Percentiles rank a stretch among this genome's conserved stretches.
phyloP scores from a whole-genome alignment of 805 yeast species.

The Candida sithepensis region DNA sequence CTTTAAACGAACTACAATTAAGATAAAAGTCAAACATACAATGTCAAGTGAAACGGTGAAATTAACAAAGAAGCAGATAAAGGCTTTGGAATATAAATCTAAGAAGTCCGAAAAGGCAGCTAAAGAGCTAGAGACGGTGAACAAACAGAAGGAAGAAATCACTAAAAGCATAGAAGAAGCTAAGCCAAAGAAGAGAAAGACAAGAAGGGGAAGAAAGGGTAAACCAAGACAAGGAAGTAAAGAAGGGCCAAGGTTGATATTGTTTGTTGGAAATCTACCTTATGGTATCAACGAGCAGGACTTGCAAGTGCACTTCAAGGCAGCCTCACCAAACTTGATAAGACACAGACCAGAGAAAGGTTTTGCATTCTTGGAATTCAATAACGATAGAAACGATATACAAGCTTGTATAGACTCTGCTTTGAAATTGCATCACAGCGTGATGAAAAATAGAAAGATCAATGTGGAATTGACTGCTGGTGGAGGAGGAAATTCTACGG shows the following conservation, averaged over 20 bases:
- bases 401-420: conserved; percentile 82
- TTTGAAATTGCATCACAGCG: conserved; percentile 75
- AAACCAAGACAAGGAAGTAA: conserved; percentile 37
- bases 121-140: conserved; percentile 31
- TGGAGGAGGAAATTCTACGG: conserved; percentile 89
- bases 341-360: conserved; percentile 84
- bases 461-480: conserved; percentile 97
- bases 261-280: conserved; percentile 91
- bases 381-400: conserved; percentile 53
- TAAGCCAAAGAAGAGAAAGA: conserved; percentile 58
- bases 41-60: conserved; percentile 25
- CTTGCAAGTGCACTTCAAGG: conserved; percentile 67
- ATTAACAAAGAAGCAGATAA: conserved; percentile 62
- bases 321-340: conserved; percentile 66
- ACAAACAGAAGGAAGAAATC: conserved; percentile 18
- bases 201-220: conserved; percentile 75
- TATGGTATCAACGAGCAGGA: conserved; percentile 62
- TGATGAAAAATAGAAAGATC: conserved; percentile 67
- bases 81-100: conserved; percentile 55
- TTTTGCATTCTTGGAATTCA: conserved; percentile 88
- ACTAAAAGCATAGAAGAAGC: conserved; percentile 27
- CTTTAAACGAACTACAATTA: too few relatives aligned
- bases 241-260: conserved; percentile 63
- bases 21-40: too few relatives aligned
- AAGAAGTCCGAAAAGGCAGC: conserved; percentile 34